A percentile compares a stretch with the other conserved stretches of the same genome.
phyloP scores from a whole-genome alignment of 2,329 filamentous ascomycete genomes.

The Fusarium tuaranense region DNA sequence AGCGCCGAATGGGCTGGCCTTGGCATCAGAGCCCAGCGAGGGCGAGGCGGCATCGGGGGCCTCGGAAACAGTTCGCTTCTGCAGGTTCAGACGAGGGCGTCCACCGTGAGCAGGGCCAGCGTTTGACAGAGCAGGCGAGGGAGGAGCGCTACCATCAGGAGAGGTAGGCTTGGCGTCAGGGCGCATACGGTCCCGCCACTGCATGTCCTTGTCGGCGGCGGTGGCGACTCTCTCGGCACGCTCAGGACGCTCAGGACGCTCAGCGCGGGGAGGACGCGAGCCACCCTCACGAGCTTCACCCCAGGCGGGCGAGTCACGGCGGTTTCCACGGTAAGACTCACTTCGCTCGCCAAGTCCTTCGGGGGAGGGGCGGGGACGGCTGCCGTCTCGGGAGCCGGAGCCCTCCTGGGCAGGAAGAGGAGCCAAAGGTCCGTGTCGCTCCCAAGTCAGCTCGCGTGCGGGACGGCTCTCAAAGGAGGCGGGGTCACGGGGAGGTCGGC shows the following conservation, averaged over 20 bases:
- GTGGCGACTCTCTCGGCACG: slow-evolving; percentile 76
- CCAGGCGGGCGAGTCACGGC: slow-evolving; percentile 79
- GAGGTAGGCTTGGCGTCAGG: slow-evolving; percentile 79
- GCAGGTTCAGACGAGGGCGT: slow-evolving; percentile 87
- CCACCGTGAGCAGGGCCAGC: slow-evolving; percentile 63
- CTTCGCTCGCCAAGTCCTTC: slow-evolving; percentile 67
- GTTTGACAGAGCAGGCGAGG: slow-evolving; percentile 74
- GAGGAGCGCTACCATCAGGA: slow-evolving; percentile 80
- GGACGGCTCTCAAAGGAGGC: slow-evolving; percentile 65
- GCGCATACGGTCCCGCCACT: slow-evolving; percentile 93
- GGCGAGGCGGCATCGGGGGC: slow-evolving; percentile 63
- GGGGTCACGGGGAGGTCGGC: slow-evolving; percentile 75
- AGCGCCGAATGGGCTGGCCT: slow-evolving; percentile 93
- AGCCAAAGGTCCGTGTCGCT: slow-evolving; percentile 91
- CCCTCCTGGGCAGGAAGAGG: slow-evolving; percentile 70
- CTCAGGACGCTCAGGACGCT: slow-evolving; percentile 80
- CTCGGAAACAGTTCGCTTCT: slow-evolving; percentile 92
- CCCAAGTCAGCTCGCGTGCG: slow-evolving; percentile 86
- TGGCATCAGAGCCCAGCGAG: slow-evolving; percentile 72
- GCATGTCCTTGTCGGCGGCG: slow-evolving; percentile 90
- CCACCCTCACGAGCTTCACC: slow-evolving; percentile 81
- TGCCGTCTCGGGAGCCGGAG: slow-evolving; percentile 65
- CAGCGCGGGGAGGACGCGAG: slow-evolving; percentile 79
- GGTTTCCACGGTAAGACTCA: slow-evolving; percentile 70
- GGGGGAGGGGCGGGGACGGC: slow-evolving; percentile 61